Evolutionary conservation across 768 basidiomycete species (phyloP).

Genomic region (Phallus indusiatus): DNA sequence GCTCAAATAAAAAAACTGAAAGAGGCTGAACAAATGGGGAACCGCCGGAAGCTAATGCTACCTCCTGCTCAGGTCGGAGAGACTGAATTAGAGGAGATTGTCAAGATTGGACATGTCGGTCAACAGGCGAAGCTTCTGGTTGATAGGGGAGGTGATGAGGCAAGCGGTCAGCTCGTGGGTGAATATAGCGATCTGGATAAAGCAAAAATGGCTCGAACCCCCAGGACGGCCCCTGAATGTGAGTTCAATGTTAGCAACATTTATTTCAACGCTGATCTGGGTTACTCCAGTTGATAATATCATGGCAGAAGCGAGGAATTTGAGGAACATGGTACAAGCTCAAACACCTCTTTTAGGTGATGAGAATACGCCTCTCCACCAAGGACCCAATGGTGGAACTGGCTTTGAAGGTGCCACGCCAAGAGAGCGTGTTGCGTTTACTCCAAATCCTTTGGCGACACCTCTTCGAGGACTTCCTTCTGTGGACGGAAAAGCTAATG

Average conservation of each 20-base stretch:
- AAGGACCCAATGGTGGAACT: slow-evolving; percentile 62
- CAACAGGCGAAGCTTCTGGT: slow-evolving; percentile 85
- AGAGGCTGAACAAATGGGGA: slow-evolving; percentile 92
- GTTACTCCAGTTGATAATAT: slow-evolving; percentile 76
- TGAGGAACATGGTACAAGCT: slow-evolving; percentile 84
- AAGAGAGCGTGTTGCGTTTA: slow-evolving; percentile 81
- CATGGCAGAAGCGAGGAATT: slow-evolving; percentile 88
- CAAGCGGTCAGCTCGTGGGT: slow-evolving; percentile 77
- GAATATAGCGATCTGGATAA: slow-evolving; percentile 87
- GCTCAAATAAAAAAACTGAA: slow-evolving; percentile 97
- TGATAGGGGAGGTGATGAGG: slow-evolving; percentile 63
- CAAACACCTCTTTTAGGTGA: slow-evolving; percentile 96
- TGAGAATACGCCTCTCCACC: slow-evolving; percentile 92
- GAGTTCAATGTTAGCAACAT: slow-evolving; percentile 24
- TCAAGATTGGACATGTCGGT: slow-evolving; percentile 92
- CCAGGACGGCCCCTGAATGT: slow-evolving; percentile 91
- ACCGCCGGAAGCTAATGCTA: slow-evolving; percentile 73
- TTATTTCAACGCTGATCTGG: slow-evolving; percentile 4
- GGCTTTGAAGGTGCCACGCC: slow-evolving; percentile 96
- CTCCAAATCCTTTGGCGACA: slow-evolving; percentile 93
- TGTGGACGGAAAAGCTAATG: slow-evolving; percentile 28
- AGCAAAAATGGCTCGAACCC: slow-evolving; percentile 89
- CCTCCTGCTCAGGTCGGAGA: slow-evolving; percentile 93
- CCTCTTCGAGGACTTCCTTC: slow-evolving; percentile 45
- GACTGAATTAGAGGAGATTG: slow-evolving; percentile 91